Base-by-base conservation (phyloP, 2,329 filamentous ascomycete species). In the Endothia cerciana region DNA sequence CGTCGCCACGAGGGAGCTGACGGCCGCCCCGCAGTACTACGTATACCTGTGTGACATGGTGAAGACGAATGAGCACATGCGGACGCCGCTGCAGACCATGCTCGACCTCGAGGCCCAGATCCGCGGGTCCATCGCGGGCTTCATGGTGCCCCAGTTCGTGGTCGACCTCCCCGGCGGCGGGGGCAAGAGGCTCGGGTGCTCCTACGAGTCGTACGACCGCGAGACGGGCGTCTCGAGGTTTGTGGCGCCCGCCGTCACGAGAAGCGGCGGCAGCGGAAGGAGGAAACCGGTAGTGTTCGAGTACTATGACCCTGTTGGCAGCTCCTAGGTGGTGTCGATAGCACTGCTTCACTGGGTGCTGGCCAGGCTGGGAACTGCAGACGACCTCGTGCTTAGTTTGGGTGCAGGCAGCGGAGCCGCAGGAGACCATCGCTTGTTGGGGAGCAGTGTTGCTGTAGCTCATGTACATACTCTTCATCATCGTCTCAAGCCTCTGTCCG, bases 11-110 rank as follows among this genome's bases (percentile, higher is more conserved):
- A 7, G 17, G 38, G 25, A 6, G 53, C 57, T 69, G 43, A 66
- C 6, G 4, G 13, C 3, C 4, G 22, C 45, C 22, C 8, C 15
- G 47, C 69, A 87, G 82, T 89, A 89, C 73, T 90, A 90, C 70
- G 83, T 90, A 61, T 90, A 89, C 73, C 86, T 89, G 71, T 85
- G 84, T 57, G 87, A 90, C 73, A 86, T 89, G 82, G 85, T 89
- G 10, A 75, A 79, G 36, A 84, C 82, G 55, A 79, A 86, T 2
- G 87, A 90, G 76, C 87, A 90, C 70, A 77, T 89, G 28, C 84
- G 87, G 8, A 90, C 87, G 0, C 86, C 86, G 2, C 79, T 90
- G 13, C 79, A 80, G 53, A 86, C 83, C 1, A 87, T 87, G 57
- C 78, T 89, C 19, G 76, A 86, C 22, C 76, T 90, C 0, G 87